A percentile compares a stretch with the other conserved stretches of the same genome.
phyloP scores from a whole-genome alignment of 1,284 basidiomycete species.

The Farysia itapuensis region DNA sequence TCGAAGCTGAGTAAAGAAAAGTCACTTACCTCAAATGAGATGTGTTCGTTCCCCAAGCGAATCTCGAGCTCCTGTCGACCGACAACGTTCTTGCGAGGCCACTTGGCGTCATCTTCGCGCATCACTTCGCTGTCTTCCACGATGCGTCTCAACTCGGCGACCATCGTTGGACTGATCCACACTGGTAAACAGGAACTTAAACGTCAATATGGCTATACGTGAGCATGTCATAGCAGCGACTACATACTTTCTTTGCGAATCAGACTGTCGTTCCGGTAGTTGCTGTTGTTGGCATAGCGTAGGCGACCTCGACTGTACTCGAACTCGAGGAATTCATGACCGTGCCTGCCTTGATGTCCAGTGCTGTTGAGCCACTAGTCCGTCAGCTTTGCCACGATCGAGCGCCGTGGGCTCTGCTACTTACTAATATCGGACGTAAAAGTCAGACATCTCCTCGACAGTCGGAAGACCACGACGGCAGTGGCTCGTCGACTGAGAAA shows the following conservation, averaged over 20 bases:
- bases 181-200: no score
- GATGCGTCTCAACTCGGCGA: constrained; percentile 90
- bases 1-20: not conserved
- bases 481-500: no score
- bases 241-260: constrained; percentile 96
- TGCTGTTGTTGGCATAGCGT: constrained; percentile 98
- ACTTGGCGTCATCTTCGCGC: constrained; percentile 95
- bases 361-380: constrained; percentile 21
- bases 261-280: constrained; percentile 94
- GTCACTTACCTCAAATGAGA: constrained; percentile 86
- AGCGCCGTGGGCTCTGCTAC: no score
- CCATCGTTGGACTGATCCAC: constrained; percentile 87
- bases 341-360: constrained; percentile 57
- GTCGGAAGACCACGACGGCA: no score
- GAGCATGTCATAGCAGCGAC: no score
- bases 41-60: constrained; percentile 88
- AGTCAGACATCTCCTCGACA: constrained; percentile 53
- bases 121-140: constrained; percentile 93
- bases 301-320: constrained; percentile 95
- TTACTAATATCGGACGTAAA: constrained; percentile 59
- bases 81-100: constrained; percentile 98
- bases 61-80: constrained; percentile 98
- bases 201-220: no score
- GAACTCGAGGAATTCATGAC: constrained; percentile 81
- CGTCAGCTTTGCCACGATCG: not conserved